These are phyloP conservation scores for Hericium coralloides DNA, from an alignment of 768 basidiomycete species.

Conservation along the genomic window DNA sequence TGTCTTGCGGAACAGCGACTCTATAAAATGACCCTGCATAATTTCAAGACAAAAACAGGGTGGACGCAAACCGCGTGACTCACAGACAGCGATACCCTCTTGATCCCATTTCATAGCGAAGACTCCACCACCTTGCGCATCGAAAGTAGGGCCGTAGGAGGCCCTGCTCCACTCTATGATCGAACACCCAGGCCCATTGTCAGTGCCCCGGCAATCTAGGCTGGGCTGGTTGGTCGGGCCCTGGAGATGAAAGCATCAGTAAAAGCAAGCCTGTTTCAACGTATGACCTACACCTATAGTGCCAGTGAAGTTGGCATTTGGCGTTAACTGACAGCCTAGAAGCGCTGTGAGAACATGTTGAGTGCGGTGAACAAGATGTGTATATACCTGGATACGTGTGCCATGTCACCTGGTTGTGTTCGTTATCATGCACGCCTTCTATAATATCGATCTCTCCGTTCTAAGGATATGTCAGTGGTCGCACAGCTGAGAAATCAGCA, in stretches of 20 bases:
- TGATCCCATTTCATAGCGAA: conserved; percentile 90
- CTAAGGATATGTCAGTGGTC: conserved; percentile 24
- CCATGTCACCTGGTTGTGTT: conserved; percentile 80
- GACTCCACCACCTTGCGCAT: conserved; percentile 71
- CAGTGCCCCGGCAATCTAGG: conserved; percentile 43
- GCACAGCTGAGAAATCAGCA: neutral
- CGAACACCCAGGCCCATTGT: conserved; percentile 57
- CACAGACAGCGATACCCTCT: conserved; percentile 66
- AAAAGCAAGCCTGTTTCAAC: neutral
- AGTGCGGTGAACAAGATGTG: neutral
- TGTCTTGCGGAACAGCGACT: conserved; percentile 62
- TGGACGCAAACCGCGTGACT: conserved; percentile 20
- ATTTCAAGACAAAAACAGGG: neutral
- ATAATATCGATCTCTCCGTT: conserved; percentile 77
- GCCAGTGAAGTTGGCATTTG: conserved; percentile 51
- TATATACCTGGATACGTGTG: conserved; percentile 57
- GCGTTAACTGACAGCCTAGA: conserved; percentile 49
- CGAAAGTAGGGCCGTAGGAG: conserved; percentile 80
- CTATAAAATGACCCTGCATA: conserved; percentile 74
- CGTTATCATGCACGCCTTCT: conserved; percentile 78
- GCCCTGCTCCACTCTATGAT: conserved; percentile 72
- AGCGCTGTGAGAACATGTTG: neutral
- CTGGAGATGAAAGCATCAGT: conserved; percentile 17
- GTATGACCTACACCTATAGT: conserved; percentile 37
- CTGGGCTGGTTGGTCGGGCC: conserved; percentile 41